Percentiles rank a stretch among this genome's conserved stretches.
These are phyloP conservation scores for Paramyrothecium sp. DNA, from an alignment of 2,329 filamentous ascomycete species.

Conservation along the genomic window DNA sequence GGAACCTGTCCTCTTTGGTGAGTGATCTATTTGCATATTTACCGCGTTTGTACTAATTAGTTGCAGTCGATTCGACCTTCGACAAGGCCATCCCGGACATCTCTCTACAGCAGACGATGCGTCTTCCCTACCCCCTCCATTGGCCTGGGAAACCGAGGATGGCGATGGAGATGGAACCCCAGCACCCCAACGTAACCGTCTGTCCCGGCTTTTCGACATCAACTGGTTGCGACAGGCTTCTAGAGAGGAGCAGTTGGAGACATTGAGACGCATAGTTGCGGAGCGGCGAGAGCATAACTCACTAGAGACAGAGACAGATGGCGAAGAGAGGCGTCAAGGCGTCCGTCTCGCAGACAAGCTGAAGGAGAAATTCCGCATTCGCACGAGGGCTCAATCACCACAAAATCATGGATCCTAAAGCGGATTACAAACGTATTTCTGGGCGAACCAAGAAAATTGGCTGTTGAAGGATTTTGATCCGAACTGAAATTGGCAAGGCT, in stretches of 20 bases:
- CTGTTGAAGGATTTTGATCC: no score
- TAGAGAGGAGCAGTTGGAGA: constrained; percentile 61
- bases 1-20: constrained; percentile 70
- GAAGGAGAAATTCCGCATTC: constrained; percentile 52
- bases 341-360: constrained; percentile 47
- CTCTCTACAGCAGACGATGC: constrained; percentile 15
- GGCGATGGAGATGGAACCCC: constrained; percentile 26
- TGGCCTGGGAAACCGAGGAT: constrained; percentile 36
- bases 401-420: neutral
- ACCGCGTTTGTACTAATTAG: constrained; percentile 14
- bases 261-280: constrained; percentile 44
- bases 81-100: constrained; percentile 23
- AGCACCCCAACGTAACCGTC: constrained; percentile 37
- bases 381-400: constrained; percentile 41
- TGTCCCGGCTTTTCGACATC: constrained; percentile 55
- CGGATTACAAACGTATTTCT: no score
- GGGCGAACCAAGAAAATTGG: no score
- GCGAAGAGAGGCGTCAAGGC: constrained; percentile 36
- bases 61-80: constrained; percentile 53
- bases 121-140: constrained; percentile 36
- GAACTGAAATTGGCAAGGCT: no score
- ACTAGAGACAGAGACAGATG: constrained; percentile 20
- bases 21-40: constrained; percentile 24
- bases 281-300: constrained; percentile 7
- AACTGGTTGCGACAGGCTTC: constrained; percentile 57